Percentiles rank a stretch among this genome's conserved stretches.
These are phyloP conservation scores for Lenzites betulinus DNA, from an alignment of 768 basidiomycete genomes.

Conservation along the genomic window DNA sequence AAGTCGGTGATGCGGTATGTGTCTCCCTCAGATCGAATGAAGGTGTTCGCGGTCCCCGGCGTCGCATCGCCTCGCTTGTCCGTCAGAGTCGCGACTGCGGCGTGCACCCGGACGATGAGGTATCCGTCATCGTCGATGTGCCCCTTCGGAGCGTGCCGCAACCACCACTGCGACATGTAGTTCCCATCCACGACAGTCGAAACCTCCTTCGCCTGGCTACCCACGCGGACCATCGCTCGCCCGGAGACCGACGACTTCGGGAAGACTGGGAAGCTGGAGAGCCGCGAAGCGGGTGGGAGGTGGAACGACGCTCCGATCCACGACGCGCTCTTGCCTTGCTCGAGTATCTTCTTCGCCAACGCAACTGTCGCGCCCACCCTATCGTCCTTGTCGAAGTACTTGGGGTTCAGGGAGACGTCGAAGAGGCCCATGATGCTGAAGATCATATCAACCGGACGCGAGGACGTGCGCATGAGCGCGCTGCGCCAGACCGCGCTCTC, in stretches of 20 bases:
- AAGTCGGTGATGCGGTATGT: background rate
- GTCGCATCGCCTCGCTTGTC: conserved; percentile 1
- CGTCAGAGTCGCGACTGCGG: background rate
- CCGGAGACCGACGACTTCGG: conserved; percentile 1
- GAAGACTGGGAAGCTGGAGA: conserved; percentile 1
- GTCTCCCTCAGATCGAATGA: background rate
- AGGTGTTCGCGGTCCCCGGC: conserved; percentile 3
- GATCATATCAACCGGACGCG: conserved; percentile 19
- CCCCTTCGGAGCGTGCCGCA: conserved; percentile 6
- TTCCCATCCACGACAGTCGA: conserved; percentile 3
- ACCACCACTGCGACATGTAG: conserved; percentile 12
- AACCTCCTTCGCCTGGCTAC: background rate
- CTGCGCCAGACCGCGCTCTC: conserved; percentile 13
- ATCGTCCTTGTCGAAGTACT: conserved; percentile 5
- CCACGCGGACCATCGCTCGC: background rate
- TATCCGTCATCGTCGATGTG: conserved; percentile 11
- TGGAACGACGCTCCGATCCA: conserved; percentile 9
- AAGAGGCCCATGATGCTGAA: conserved; percentile 21
- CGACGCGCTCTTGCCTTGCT: conserved; percentile 1
- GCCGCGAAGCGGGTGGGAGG: background rate
- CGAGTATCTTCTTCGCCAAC: conserved; percentile 10
- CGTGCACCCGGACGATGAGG: background rate
- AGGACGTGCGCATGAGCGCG: conserved; percentile 19
- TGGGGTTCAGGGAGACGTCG: conserved; percentile 12
- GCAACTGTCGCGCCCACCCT: conserved; percentile 6